These are phyloP conservation scores for Phoenix roebelenii DNA, from an alignment of 176 grass and related monocot genomes.

Conservation along the genomic window DNA sequence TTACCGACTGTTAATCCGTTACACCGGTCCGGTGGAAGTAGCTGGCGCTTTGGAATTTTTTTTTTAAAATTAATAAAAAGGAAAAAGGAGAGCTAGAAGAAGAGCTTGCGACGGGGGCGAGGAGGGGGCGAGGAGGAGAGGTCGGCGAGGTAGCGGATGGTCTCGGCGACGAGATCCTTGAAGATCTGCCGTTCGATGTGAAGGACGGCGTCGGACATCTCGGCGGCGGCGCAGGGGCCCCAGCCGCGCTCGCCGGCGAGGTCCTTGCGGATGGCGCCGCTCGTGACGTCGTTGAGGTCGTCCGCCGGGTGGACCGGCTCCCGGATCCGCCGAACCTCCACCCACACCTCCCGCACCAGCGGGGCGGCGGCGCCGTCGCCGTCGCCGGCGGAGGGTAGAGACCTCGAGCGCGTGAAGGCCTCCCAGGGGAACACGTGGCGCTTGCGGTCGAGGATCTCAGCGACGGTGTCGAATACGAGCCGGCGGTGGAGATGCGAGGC, in stretches of 20 bases:
- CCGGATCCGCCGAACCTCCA: slow-evolving; percentile 28
- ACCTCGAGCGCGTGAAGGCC: not conserved
- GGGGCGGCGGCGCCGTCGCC: not conserved
- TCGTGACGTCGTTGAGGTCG: slow-evolving; percentile 43
- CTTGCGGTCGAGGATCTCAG: slow-evolving; percentile 49
- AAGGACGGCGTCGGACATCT: slow-evolving; percentile 51
- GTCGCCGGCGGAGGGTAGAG: slow-evolving; percentile 10
- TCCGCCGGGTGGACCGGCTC: slow-evolving; percentile 21
- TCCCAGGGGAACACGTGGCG: slow-evolving; percentile 46
- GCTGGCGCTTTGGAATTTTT: not conserved
- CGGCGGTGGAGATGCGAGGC: slow-evolving; percentile 35
- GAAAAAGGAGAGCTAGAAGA: slow-evolving; percentile 27
- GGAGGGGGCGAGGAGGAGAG: slow-evolving; percentile 10
- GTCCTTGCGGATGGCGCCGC: slow-evolving; percentile 50
- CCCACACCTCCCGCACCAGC: slow-evolving; percentile 38
- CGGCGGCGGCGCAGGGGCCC: slow-evolving; percentile 10
- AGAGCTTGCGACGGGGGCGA: slow-evolving; percentile 57
- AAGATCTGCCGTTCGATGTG: slow-evolving; percentile 79
- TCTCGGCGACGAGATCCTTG: slow-evolving; percentile 79
- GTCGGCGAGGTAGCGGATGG: slow-evolving; percentile 66
- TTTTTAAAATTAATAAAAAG: not conserved
- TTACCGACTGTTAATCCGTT: no score
- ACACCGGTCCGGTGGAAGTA: no score
- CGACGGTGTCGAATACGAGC: slow-evolving; percentile 50
- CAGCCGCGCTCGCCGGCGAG: slow-evolving; percentile 28